These are phyloP conservation scores for Cutaneotrichosporon cavernicola DNA, from an alignment of 1,284 basidiomycete genomes.

Conservation along the genomic window DNA sequence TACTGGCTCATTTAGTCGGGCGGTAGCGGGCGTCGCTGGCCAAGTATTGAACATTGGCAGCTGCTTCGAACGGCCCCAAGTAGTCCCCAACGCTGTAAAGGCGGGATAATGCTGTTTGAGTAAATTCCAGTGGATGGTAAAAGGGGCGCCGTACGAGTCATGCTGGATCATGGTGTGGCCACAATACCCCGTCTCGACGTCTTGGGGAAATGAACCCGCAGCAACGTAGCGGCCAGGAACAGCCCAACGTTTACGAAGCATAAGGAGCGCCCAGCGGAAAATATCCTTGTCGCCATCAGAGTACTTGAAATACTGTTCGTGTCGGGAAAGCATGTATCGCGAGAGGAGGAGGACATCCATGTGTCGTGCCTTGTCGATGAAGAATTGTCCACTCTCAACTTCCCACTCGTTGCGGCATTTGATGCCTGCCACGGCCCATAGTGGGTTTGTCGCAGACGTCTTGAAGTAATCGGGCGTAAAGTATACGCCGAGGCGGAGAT, in stretches of 20 bases:
- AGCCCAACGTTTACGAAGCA: constrained; percentile 57
- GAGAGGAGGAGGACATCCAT: constrained; percentile 54
- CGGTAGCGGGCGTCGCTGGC: constrained; percentile 36
- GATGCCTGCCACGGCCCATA: constrained; percentile 56
- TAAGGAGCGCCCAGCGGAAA: constrained; percentile 56
- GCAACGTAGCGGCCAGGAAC: constrained; percentile 56
- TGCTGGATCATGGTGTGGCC: constrained; percentile 57
- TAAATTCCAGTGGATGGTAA: constrained; percentile 57
- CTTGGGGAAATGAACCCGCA: constrained; percentile 49
- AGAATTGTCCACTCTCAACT: constrained; percentile 56
- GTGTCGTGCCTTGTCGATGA: constrained; percentile 56
- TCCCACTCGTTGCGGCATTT: constrained; percentile 59
- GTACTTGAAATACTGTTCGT: constrained; percentile 55
- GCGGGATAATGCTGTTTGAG: constrained; percentile 55
- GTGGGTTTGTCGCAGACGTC: constrained; percentile 52
- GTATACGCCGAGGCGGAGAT: constrained; percentile 49
- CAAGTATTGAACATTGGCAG: constrained; percentile 45
- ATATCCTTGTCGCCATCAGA: constrained; percentile 59
- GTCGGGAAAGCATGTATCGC: constrained; percentile 54
- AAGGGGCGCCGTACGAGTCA: constrained; percentile 52
- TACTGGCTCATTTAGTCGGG: constrained; percentile 39
- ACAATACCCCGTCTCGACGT: constrained; percentile 50
- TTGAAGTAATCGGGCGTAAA: constrained; percentile 53
- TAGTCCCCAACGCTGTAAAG: constrained; percentile 44
- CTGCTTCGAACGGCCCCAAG: constrained; percentile 54